Percentiles rank a stretch among this genome's conserved stretches.
Evolutionary conservation across 2,329 filamentous ascomycete species (phyloP).

Genomic region (Penicillium polonicum): DNA sequence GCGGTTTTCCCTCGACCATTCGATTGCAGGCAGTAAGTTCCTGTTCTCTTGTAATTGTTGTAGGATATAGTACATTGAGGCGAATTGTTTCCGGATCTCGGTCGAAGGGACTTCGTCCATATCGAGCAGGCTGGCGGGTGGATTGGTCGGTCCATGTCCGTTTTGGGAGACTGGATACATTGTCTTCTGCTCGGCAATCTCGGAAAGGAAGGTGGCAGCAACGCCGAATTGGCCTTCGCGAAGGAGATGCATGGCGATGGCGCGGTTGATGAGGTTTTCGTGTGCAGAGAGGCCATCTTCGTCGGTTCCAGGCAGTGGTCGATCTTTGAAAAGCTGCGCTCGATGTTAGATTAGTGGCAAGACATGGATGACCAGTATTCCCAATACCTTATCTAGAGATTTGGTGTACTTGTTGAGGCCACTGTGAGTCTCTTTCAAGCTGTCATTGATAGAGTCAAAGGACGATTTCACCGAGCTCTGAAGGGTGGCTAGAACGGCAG

Average conservation of each 20-base stretch:
- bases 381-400: constrained; percentile 71
- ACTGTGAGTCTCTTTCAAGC: constrained; percentile 79
- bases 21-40: constrained; percentile 79
- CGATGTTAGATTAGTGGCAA: neutral
- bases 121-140: constrained; percentile 46
- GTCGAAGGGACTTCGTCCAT: constrained; percentile 61
- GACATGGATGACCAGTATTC: constrained; percentile 9
- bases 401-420: constrained; percentile 82
- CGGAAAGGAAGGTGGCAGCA: constrained; percentile 78
- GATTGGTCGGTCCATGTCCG: neutral
- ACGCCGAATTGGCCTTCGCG: constrained; percentile 92
- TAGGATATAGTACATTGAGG: constrained; percentile 87
- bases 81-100: constrained; percentile 76
- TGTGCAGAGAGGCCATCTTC: constrained; percentile 77
- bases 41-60: constrained; percentile 68
- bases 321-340: constrained; percentile 63
- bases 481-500: constrained; percentile 74
- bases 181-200: constrained; percentile 56
- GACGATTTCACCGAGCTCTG: constrained; percentile 81
- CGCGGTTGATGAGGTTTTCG: constrained; percentile 78
- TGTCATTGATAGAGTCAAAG: constrained; percentile 76
- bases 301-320: constrained; percentile 70
- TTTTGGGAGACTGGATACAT: constrained; percentile 6
- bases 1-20: constrained; percentile 76
- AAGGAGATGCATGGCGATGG: constrained; percentile 93